Evolutionary conservation across 108 stramenopile genomes (phyloP).

Genomic region (Pseudonitzschia delicatissima): DNA sequence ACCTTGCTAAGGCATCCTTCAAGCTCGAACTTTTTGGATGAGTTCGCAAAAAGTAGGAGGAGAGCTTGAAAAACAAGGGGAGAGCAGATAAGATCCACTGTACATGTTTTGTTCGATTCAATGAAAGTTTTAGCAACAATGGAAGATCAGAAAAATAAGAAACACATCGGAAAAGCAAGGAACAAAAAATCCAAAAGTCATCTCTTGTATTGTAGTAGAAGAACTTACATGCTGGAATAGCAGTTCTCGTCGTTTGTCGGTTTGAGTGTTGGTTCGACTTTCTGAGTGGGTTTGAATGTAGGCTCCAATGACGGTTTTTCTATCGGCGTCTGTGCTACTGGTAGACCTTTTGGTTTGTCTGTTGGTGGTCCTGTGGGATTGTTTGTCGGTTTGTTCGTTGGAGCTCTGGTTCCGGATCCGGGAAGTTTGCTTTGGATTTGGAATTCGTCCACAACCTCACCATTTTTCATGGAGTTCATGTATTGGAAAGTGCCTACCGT

Average conservation of each 20-base stretch:
- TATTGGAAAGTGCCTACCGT: conserved; percentile 8
- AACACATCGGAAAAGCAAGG: neutral
- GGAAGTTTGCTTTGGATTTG: neutral
- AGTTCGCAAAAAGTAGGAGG: conserved; percentile 6
- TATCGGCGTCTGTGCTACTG: neutral
- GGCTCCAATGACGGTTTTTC: neutral
- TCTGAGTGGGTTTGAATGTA: neutral
- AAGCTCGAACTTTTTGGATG: conserved; percentile 1
- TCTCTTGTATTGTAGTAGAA: neutral
- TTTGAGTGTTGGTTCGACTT: neutral
- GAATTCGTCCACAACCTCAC: conserved; percentile 10
- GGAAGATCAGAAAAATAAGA: neutral
- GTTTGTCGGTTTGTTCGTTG: neutral
- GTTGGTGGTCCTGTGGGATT: conserved; percentile 4
- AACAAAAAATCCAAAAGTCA: neutral
- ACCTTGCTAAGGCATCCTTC: too few species aligned
- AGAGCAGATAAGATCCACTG: too few species aligned
- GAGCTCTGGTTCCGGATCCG: neutral
- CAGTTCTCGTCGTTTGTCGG: neutral
- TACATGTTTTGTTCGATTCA: neutral
- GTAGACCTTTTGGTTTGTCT: neutral
- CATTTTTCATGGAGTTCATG: conserved; percentile 12
- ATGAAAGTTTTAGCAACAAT: neutral
- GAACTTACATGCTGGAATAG: neutral
- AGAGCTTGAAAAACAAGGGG: too few species aligned